These are phyloP conservation scores for Diplocarpon rosae DNA, from an alignment of 2,329 filamentous ascomycete species.

Conservation along the genomic window DNA sequence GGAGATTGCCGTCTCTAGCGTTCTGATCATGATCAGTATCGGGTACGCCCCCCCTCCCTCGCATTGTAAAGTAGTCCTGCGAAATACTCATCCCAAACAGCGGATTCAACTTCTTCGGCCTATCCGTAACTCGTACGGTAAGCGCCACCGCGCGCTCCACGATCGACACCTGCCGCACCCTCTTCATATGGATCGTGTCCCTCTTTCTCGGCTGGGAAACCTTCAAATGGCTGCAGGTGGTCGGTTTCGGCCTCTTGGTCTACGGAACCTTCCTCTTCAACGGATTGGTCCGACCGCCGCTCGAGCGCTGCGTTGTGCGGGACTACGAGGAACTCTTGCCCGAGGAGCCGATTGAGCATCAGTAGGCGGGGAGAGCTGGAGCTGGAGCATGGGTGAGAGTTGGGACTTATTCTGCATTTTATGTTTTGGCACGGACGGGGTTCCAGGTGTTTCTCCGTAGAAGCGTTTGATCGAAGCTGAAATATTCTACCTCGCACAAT, in stretches of 20 bases:
- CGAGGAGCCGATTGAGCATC: constrained; percentile 75
- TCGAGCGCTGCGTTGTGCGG: constrained; percentile 52
- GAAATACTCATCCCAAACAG: constrained; percentile 33
- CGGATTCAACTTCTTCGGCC: constrained; percentile 97
- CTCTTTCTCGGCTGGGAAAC: constrained; percentile 90
- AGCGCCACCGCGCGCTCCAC: constrained; percentile 90
- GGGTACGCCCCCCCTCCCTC: constrained; percentile 48
- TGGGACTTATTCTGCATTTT: no score
- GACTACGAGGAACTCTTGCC: constrained; percentile 57
- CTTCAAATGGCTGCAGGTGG: constrained; percentile 94
- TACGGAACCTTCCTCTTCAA: constrained; percentile 98
- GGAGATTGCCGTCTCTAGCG: constrained; percentile 61
- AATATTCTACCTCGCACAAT: no score
- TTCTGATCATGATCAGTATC: constrained; percentile 96
- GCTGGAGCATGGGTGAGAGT: no score
- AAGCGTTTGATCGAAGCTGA: no score
- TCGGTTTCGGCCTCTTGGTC: constrained; percentile 78
- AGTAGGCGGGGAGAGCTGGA: background rate
- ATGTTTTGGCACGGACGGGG: no score
- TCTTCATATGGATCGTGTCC: constrained; percentile 97
- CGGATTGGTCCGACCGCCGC: constrained; percentile 75
- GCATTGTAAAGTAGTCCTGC: background rate
- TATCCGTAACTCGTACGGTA: constrained; percentile 81
- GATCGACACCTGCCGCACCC: constrained; percentile 91
- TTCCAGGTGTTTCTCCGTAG: no score